These are phyloP conservation scores for Beta lomatogona DNA, from an alignment of 179 eudicot genomes.

Conservation along the genomic window DNA sequence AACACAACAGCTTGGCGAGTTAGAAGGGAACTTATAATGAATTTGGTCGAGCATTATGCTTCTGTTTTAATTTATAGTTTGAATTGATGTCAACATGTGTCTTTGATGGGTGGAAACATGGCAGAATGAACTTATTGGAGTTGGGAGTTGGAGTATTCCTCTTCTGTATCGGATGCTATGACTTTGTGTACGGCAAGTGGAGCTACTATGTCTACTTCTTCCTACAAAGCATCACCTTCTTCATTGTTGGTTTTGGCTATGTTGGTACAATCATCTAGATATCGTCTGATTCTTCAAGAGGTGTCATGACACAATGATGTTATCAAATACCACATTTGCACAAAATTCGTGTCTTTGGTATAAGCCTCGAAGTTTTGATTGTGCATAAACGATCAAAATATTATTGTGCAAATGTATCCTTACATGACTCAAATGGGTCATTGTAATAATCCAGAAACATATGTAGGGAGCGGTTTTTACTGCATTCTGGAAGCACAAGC, in stretches of 20 bases:
- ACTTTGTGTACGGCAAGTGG: conserved; percentile 65
- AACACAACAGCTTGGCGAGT: too few relatives aligned
- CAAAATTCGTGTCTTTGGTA: conserved; percentile 14
- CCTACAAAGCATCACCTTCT: conserved; percentile 76
- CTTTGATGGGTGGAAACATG: background rate
- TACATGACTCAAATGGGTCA: conserved; percentile 7
- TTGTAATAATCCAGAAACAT: conserved; percentile 27
- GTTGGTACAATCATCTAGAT: conserved; percentile 69
- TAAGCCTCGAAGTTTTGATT: conserved; percentile 27
- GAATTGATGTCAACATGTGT: background rate
- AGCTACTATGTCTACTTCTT: conserved; percentile 80
- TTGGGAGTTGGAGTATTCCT: conserved; percentile 76
- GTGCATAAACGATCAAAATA: conserved; percentile 33
- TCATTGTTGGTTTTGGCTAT: conserved; percentile 79
- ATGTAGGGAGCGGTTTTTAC: conserved; percentile 18
- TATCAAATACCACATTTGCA: conserved; percentile 23
- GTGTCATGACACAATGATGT: conserved; percentile 6
- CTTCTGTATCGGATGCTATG: conserved; percentile 66
- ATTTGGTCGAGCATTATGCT: too few relatives aligned
- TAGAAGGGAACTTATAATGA: too few relatives aligned
- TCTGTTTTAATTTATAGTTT: too few relatives aligned
- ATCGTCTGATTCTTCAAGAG: background rate
- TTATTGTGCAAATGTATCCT: conserved; percentile 22
- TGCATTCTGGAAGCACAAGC: conserved; percentile 8
- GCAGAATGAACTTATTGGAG: conserved; percentile 72